Base-by-base conservation (phyloP, 495 filamentous ascomycete species). In the Aspergillus wentii region DNA sequence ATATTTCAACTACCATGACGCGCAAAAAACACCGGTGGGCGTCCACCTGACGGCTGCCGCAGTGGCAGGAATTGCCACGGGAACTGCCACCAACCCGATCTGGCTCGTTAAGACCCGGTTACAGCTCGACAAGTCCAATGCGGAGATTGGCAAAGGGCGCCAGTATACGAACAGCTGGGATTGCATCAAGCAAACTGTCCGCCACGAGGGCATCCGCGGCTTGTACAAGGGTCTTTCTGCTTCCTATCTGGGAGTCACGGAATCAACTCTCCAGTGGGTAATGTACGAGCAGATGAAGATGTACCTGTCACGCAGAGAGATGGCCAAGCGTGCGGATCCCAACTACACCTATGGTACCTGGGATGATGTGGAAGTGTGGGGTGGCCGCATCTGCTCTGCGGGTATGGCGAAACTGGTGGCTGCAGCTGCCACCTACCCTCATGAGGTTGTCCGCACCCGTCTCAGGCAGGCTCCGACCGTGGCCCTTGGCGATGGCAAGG, bases 91-190 rank as follows among this genome's bases (percentile, higher is more conserved):
- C 27, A 78, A 78, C 46, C 75, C 75, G 9, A 77, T 79, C 38
- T 79, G 75, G 75, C 57, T 79, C 2, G 66, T 79, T 16, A 79
- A 79, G 56, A 79, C 75, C 17, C 68, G 75, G 20, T 38, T 79
- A 36, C 75, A 79, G 51, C 60, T 79, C 7, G 75, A 79, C 48
- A 74, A 71, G 35, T 64, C 61, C 17, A 52, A 59, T 32, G 65
- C 72, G 17, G 57, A 61, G 16, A 57, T 62, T 38, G 65, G 62
- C 5, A 51, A 56, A 7, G 59, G 57, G 1, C 51, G 75, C 8
- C 67, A 70, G 43, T 79, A 79, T 46, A 60, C 58, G 46, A 77
- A 76, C 43, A 74, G 73, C 15, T 52, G 66, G 38, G 75, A 79
- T 35, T 79, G 75, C 46, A 57, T 72, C 16, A 66, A 61, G 43